phyloP scores from a whole-genome alignment of 1,139 yeast species.

The Debaryomyces udenii region DNA sequence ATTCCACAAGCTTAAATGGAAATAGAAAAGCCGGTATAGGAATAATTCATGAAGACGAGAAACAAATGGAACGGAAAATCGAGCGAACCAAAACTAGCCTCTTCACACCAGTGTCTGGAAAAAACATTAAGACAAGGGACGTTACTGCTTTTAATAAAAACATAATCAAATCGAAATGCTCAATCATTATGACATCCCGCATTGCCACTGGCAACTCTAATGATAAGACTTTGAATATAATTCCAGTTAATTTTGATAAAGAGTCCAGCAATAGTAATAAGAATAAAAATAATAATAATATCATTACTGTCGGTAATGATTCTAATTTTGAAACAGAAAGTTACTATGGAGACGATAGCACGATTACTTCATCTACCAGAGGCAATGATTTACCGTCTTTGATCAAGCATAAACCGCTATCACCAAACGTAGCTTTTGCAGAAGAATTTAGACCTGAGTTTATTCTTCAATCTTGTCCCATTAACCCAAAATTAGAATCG shows the following conservation, averaged over 20 bases:
- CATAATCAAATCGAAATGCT: constrained; percentile 31
- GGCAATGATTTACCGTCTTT: constrained; percentile 12
- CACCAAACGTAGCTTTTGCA: constrained; percentile 51
- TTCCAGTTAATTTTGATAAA: constrained; percentile 8
- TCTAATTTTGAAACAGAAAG: background rate
- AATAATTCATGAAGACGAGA: constrained; percentile 14
- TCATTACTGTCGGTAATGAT: background rate
- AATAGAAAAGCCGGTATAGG: constrained; percentile 6
- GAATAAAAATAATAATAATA: no score
- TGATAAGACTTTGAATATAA: constrained; percentile 12
- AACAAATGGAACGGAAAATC: constrained; percentile 21
- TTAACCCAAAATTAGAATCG: constrained; percentile 54
- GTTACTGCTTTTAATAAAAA: constrained; percentile 27
- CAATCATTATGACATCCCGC: constrained; percentile 29
- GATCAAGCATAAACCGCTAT: constrained; percentile 27
- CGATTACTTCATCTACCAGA: constrained; percentile 6
- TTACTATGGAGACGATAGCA: constrained; percentile 4
- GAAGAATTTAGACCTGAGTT: constrained; percentile 59
- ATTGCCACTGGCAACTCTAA: background rate
- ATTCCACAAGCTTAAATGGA: constrained; percentile 10
- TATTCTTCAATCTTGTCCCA: constrained; percentile 51
- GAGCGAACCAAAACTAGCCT: constrained; percentile 33
- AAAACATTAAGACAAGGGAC: constrained; percentile 21
- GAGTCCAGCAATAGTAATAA: no score
- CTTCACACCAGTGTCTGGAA: constrained; percentile 26